Percentiles rank a stretch among this genome's conserved stretches.
These are phyloP conservation scores for Casuarina cunninghamiana DNA, from an alignment of 306 rosid species.

Conservation along the genomic window DNA sequence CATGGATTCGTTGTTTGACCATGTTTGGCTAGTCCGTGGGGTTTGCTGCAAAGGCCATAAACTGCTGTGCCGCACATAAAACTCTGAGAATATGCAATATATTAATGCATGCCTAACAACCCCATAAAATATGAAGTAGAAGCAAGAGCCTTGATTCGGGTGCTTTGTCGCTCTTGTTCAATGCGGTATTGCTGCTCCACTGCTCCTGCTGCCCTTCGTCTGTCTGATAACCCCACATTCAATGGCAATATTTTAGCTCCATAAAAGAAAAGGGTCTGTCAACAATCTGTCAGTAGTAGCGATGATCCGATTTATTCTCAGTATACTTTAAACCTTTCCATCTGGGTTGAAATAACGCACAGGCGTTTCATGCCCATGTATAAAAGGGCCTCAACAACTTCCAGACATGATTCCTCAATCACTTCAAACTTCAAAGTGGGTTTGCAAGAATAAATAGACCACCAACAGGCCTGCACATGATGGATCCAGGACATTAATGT, in stretches of 20 bases:
- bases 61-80: background rate
- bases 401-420: slow-evolving; percentile 12
- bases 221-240: background rate
- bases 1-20: slow-evolving; percentile 41
- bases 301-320: background rate
- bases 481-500: background rate
- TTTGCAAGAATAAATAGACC: background rate
- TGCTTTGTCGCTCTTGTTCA: background rate
- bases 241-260: background rate
- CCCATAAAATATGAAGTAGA: background rate
- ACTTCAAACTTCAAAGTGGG: slow-evolving; percentile 2
- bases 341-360: background rate
- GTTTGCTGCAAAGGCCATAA: slow-evolving; percentile 31
- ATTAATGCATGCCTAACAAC: background rate
- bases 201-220: background rate
- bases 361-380: background rate
- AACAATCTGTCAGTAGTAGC: background rate
- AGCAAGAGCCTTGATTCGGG: background rate
- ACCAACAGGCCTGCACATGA: background rate
- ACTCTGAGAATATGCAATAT: slow-evolving; percentile 10
- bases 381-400: background rate
- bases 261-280: background rate
- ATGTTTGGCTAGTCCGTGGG: slow-evolving; percentile 30
- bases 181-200: background rate
- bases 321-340: background rate